Evolutionary conservation across 75 land plant genomes (phyloP), one percentile per base, ranked within the genome.

Genomic region (Cryptomeria japonica): DNA sequence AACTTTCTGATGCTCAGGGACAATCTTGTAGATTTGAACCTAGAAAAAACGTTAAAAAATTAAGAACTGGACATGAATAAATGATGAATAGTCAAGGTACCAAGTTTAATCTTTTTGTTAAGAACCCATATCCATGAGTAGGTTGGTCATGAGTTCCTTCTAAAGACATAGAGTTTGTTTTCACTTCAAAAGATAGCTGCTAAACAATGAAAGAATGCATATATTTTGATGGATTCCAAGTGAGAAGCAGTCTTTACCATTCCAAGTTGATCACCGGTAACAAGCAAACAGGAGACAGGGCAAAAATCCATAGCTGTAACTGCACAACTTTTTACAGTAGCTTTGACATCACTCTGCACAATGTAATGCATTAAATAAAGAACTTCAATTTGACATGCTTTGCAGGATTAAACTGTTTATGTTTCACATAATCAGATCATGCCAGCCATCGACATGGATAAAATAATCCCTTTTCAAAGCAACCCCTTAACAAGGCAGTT

Each of bases 261-360:
- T 88, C 98, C 99, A 91, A 76, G 89, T 76, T 95, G 92, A 87
- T 97, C 93, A 80, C 99, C 99, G 82, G 92, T 89, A 75, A 93
- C 89, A 79, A 97, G 95, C 86, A 95, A 25, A 36, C 92, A 91
- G 84, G 92, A 91, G 39, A 70, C 73, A 34, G 83, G 85, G 87
- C 94, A 93, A 86, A 93, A 96, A 83, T 88, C 90, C 80, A 96
- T 86, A 34, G 98, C 92, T 84, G 95, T 91, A 31, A 97, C 64
- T 22, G 95, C 88, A 51, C 88, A 41, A 83, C 91, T 91, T 75
- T 64, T 90, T 77, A 88, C 80, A 82, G 93, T 92, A 83, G 76
- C 84, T 85, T 88, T 84, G 68, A 87, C 90, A 75, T 93, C 95
- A 87, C 88, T 90, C 96, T 92, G 49, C 28, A 87, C 19, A 25